A percentile compares a stretch with the other conserved stretches of the same genome.
Evolutionary conservation across 1,284 basidiomycete genomes (phyloP).

Genomic region (Tylopilus orsonianus): DNA sequence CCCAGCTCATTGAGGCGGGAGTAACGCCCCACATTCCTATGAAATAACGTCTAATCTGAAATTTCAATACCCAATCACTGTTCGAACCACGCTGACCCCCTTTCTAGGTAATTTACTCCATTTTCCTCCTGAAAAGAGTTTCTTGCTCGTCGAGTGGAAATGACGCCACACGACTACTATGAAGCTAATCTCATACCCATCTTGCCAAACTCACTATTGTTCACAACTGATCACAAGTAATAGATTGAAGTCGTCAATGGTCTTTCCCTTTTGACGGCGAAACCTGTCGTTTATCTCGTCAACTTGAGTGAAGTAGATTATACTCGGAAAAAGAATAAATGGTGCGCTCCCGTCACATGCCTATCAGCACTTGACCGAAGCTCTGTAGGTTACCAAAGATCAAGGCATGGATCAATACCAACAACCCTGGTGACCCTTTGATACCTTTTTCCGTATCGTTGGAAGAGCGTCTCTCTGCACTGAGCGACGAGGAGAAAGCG

Average conservation of each 20-base stretch:
- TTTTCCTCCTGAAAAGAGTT: conserved; percentile 54
- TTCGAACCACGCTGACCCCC: conserved; percentile 10
- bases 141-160: conserved; percentile 57
- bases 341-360: conserved; percentile 46
- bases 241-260: conserved; percentile 97
- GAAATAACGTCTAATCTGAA: conserved; percentile 59
- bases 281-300: conserved; percentile 97
- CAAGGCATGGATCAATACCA: conserved; percentile 96
- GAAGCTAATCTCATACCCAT: conserved; percentile 47
- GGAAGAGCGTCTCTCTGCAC: conserved; percentile 82
- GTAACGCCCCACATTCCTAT: conserved; percentile 72
- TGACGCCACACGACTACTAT: conserved; percentile 66
- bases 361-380: conserved; percentile 1
- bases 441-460: conserved; percentile 98
- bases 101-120: conserved; percentile 22
- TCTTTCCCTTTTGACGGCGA: conserved; percentile 91
- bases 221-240: conserved; percentile 18
- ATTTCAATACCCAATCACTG: conserved; percentile 9
- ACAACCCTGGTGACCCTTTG: conserved; percentile 94
- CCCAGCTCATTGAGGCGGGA: conserved; percentile 72
- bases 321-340: conserved; percentile 98
- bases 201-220: conserved; percentile 3
- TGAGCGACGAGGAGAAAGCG: conserved; percentile 70
- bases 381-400: conserved; percentile 84
- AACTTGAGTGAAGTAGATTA: conserved; percentile 97